phyloP scores from a whole-genome alignment of 2,329 filamentous ascomycete species.

The Aspergillus oerlinghausenensis region DNA sequence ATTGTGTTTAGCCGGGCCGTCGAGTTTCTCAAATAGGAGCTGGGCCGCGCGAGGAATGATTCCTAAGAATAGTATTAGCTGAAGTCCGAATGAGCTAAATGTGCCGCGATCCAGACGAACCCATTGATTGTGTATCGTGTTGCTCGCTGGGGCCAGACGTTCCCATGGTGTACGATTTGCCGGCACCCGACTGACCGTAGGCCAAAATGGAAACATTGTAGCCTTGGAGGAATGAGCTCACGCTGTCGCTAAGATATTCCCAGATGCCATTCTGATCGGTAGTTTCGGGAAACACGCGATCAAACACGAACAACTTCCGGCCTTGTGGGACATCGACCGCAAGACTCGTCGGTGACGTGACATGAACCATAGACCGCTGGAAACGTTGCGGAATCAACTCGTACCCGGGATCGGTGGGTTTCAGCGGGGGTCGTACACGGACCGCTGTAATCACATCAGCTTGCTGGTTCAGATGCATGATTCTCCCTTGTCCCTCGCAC shows the following conservation, averaged over 20 bases:
- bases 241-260: conserved; percentile 88
- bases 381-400: conserved; percentile 96
- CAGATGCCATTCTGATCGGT: conserved; percentile 84
- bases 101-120: conserved; percentile 48
- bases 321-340: conserved; percentile 88
- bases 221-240: conserved; percentile 84
- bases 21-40: conserved; percentile 82
- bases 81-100: background rate
- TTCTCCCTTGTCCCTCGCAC: background rate
- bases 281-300: conserved; percentile 84
- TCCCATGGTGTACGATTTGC: conserved; percentile 99
- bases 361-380: conserved; percentile 86
- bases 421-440: conserved; percentile 82
- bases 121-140: conserved; percentile 66
- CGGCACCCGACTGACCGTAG: conserved; percentile 94
- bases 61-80: conserved; percentile 48
- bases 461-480: background rate
- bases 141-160: conserved; percentile 83
- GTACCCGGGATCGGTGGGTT: conserved; percentile 79
- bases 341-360: conserved; percentile 77
- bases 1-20: conserved; percentile 50
- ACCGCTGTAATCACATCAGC: conserved; percentile 59
- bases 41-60: conserved; percentile 91
- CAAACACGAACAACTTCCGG: conserved; percentile 92
- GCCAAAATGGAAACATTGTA: conserved; percentile 98